Evolutionary conservation across 176 grass and related monocot species (phyloP).

Genomic region (Aegilops speltoides): DNA sequence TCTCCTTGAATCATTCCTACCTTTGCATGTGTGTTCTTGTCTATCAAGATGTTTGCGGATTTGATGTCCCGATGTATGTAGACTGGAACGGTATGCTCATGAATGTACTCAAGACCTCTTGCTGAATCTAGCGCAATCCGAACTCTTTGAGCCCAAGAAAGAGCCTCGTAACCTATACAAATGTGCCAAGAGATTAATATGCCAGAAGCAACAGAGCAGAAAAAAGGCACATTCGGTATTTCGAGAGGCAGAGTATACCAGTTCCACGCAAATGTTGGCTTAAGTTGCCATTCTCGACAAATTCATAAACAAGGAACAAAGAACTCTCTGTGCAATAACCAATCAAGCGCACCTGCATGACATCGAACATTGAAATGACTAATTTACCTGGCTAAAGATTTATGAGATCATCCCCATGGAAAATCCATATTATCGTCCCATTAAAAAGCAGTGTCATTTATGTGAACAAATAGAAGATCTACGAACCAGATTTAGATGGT

Average conservation of each 20-base stretch:
- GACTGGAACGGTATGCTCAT: slow-evolving; percentile 93
- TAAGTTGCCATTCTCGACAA: slow-evolving; percentile 85
- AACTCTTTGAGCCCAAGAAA: slow-evolving; percentile 77
- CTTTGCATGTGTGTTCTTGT: slow-evolving; percentile 85
- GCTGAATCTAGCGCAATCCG: slow-evolving; percentile 96
- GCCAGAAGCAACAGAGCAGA: background rate
- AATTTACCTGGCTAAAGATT: background rate
- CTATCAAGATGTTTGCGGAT: slow-evolving; percentile 96
- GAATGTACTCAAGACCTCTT: slow-evolving; percentile 96
- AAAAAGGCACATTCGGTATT: background rate
- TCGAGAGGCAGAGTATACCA: slow-evolving; percentile 16
- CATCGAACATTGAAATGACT: background rate
- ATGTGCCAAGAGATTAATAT: slow-evolving; percentile 28
- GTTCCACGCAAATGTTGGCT: slow-evolving; percentile 76
- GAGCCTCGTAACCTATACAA: slow-evolving; percentile 55
- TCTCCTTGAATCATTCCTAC: slow-evolving; percentile 35
- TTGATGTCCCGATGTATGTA: slow-evolving; percentile 98
- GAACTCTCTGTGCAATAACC: slow-evolving; percentile 84
- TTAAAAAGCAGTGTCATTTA: background rate
- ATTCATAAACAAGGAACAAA: slow-evolving; percentile 94
- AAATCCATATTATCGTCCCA: background rate
- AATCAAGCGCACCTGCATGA: slow-evolving; percentile 74
- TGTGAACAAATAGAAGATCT: background rate
- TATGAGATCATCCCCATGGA: background rate
- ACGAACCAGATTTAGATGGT: slow-evolving; percentile 94